These are phyloP conservation scores for Vicia faba DNA, from an alignment of 306 rosid genomes.

Conservation along the genomic window DNA sequence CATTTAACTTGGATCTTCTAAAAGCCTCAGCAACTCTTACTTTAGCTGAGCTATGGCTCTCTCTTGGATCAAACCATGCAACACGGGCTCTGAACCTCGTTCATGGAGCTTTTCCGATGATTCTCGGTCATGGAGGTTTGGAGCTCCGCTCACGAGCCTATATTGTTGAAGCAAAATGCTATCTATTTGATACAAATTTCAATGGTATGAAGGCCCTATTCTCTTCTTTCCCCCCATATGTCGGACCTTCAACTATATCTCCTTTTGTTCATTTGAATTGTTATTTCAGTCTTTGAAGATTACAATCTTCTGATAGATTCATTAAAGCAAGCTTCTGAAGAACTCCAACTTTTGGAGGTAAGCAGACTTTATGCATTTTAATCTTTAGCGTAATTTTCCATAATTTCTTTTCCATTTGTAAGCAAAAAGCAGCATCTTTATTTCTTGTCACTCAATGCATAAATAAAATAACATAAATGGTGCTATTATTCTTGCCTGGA, in stretches of 20 bases:
- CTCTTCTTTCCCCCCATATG: not conserved
- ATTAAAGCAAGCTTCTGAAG: slow-evolving; percentile 77
- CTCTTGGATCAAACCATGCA: slow-evolving; percentile 88
- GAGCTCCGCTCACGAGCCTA: slow-evolving; percentile 92
- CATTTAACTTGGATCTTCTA: slow-evolving; percentile 95
- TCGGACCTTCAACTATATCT: slow-evolving; percentile 6
- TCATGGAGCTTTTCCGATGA: slow-evolving; percentile 86
- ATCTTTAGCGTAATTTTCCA: too few species aligned
- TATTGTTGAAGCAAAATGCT: slow-evolving; percentile 90
- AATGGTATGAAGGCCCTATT: slow-evolving; percentile 50
- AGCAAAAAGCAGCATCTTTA: too few species aligned
- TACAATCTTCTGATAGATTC: slow-evolving; percentile 68
- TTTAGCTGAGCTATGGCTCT: slow-evolving; percentile 91
- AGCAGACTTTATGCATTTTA: slow-evolving; percentile 32
- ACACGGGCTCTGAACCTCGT: slow-evolving; percentile 83
- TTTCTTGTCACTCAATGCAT: too few species aligned
- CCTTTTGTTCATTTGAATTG: slow-evolving; percentile 25
- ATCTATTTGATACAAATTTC: slow-evolving; percentile 73
- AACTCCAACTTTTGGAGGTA: slow-evolving; percentile 89
- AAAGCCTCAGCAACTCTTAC: slow-evolving; percentile 92
- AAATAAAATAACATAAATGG: not conserved
- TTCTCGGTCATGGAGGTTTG: slow-evolving; percentile 99
- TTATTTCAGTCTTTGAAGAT: slow-evolving; percentile 57
- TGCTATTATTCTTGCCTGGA: not conserved
- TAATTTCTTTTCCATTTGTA: too few species aligned